Percentiles rank a stretch among this genome's conserved stretches.
These are phyloP conservation scores for Eimeria falciformis DNA, from an alignment of 169 alveolate genomes.

Conservation along the genomic window DNA sequence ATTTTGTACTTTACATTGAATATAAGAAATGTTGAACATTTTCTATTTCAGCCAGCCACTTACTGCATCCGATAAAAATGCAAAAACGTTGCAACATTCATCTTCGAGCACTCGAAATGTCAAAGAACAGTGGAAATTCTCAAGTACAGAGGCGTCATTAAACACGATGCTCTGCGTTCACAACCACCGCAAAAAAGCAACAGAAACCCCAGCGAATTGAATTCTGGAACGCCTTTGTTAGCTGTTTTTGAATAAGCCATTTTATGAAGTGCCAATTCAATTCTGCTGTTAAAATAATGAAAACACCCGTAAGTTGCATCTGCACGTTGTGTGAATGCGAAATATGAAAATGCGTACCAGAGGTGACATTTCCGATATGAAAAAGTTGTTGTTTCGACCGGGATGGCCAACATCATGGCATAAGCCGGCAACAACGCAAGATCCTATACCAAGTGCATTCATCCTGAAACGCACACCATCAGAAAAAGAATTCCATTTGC, in stretches of 20 bases:
- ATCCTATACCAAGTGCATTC: slow-evolving; percentile 50
- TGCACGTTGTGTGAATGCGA: background rate
- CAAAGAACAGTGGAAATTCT: slow-evolving; percentile 86
- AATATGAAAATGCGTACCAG: background rate
- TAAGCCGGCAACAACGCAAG: slow-evolving; percentile 79
- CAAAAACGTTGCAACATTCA: slow-evolving; percentile 42
- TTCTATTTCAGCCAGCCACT: background rate
- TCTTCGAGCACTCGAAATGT: slow-evolving; percentile 36
- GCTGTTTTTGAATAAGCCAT: too few relatives aligned
- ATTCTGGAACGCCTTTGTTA: too few relatives aligned
- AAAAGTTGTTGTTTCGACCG: slow-evolving; percentile 80
- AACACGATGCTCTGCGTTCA: slow-evolving; percentile 81
- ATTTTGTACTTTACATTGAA: background rate
- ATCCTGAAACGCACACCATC: background rate
- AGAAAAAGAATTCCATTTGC: background rate
- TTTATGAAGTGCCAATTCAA: too few relatives aligned
- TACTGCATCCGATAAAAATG: slow-evolving; percentile 46
- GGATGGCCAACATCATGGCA: slow-evolving; percentile 86
- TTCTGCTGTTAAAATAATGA: too few relatives aligned
- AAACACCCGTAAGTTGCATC: too few relatives aligned
- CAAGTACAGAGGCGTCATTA: slow-evolving; percentile 89
- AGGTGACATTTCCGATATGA: slow-evolving; percentile 62
- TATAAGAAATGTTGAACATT: background rate
- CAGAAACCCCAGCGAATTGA: too few relatives aligned
- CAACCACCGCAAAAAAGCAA: background rate